Conservation (phyloP, 176 grass and related monocot genomes). For the Zea luxurians region DNA sequence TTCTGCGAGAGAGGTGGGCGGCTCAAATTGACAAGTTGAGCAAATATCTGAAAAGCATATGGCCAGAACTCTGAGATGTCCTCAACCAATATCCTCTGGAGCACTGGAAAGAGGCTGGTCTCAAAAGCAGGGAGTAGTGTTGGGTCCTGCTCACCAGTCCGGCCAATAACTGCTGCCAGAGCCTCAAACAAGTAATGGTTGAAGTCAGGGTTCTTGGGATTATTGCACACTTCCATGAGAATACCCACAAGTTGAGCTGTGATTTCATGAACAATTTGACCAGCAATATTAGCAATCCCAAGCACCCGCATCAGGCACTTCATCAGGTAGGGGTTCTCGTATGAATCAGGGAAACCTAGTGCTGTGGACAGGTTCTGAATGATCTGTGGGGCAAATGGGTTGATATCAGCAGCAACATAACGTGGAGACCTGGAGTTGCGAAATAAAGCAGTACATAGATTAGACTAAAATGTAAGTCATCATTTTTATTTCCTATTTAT, state of each 20-base stretch:
- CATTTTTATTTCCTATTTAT: not conserved
- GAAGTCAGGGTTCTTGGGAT: constrained; percentile 92
- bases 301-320: constrained; percentile 93
- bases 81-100: constrained; percentile 90
- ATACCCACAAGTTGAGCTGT: constrained; percentile 58
- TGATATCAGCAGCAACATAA: constrained; percentile 74
- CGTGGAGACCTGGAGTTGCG: constrained; percentile 35
- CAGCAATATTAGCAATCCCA: constrained; percentile 59
- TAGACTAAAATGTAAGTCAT: not conserved
- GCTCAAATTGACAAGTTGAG: constrained; percentile 80
- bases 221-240: constrained; percentile 83
- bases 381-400: constrained; percentile 73
- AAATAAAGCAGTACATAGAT: not conserved
- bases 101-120: constrained; percentile 69
- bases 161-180: constrained; percentile 76
- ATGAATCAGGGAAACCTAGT: constrained; percentile 70
- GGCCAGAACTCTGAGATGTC: constrained; percentile 98
- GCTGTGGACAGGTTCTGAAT: constrained; percentile 74
- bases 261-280: constrained; percentile 60
- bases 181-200: constrained; percentile 97
- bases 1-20: constrained; percentile 74
- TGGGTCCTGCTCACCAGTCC: constrained; percentile 65
- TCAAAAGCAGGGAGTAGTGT: constrained; percentile 68
- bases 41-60: constrained; percentile 94
- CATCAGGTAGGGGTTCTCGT: constrained; percentile 94